Base-by-base conservation (phyloP, 2,329 filamentous ascomycete genomes). In the Kalmusia sp. region DNA sequence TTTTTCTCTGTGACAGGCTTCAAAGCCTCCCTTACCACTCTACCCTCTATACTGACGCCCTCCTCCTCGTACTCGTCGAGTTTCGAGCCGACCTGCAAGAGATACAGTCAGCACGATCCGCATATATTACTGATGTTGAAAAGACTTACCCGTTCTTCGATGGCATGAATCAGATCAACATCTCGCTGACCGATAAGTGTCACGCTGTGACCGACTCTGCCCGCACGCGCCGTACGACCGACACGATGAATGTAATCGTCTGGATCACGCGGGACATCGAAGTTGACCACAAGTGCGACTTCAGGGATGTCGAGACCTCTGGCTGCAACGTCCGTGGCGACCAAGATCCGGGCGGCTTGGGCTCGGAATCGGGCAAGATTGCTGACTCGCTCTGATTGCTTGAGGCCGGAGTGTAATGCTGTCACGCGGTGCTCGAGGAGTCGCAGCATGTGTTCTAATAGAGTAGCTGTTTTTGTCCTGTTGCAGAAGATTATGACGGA, bases 161-260 rank as follows among this genome's bases (percentile, higher is more conserved):
- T 97, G 1, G 91, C 92, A 50, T 93, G 81, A n/a, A 98, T 85
- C 6, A 98, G 82, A 66, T 93, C 87, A 1, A 98, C 92, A 74
- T 99, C 95, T 52, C 93, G 83, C 80, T 98, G 93, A 2, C 95
- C 93, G 2, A 99, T 89, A 64, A 99, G 85, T 2, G 91, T 96
- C 14, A 97, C 86, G 4, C 90, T 87, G 60, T 92, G 88, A 66
- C 95, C 95, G 48, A 82, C 82, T 38, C 92, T 85, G 0, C 95
- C 95, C 0, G 95, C 95, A 84, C 95, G 88, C 3, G 95, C 95
- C 11, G 95, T 99, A 76, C 95, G 89, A 73, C 95, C 95, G 45
- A 97, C 93, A 11, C 95, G 87, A 78, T 99, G 95, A 61, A 99
- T 95, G 74, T 99, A 99, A 76, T 97, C 93, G 72, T 97, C 93